Conservation (phyloP, 1,284 basidiomycete species). For the Puccinia hordei region DNA sequence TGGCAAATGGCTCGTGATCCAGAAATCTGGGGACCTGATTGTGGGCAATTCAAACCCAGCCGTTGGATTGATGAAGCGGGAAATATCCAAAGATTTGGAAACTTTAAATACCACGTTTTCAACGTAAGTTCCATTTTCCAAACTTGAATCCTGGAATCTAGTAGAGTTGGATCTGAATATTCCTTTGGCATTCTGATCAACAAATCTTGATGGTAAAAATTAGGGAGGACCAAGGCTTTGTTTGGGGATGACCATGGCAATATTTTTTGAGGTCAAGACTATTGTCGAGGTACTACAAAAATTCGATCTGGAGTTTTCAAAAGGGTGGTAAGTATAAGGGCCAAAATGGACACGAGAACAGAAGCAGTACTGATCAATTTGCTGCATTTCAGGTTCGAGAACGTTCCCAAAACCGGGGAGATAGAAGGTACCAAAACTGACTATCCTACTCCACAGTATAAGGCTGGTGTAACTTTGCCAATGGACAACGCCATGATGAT, state of each 20-base stretch:
- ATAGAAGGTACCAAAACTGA: not conserved
- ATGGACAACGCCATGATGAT: conserved; percentile 21
- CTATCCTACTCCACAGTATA: conserved; percentile 12
- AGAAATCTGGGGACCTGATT: conserved; percentile 53
- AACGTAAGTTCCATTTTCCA: conserved; percentile 51
- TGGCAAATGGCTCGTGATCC: conserved; percentile 52
- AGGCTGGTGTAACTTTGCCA: not conserved
- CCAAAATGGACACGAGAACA: no score
- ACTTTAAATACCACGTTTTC: conserved; percentile 54
- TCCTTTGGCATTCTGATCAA: no score
- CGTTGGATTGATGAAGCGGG: conserved; percentile 54
- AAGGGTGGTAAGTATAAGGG: conserved; percentile 33
- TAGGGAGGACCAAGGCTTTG: conserved; percentile 49
- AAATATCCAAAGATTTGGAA: conserved; percentile 50
- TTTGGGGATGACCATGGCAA: conserved; percentile 43
- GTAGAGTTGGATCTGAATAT: no score
- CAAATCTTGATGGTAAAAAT: no score
- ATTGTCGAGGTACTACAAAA: conserved; percentile 28
- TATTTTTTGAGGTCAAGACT: conserved; percentile 22
- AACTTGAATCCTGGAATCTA: not conserved
- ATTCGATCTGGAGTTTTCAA: conserved; percentile 38
- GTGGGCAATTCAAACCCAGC: conserved; percentile 52
- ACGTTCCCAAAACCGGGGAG: conserved; percentile 10
- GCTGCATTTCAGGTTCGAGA: conserved; percentile 6
- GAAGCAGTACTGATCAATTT: not conserved